Base-by-base conservation (phyloP, 2,329 filamentous ascomycete species). In the Trichothecium sympodiale region DNA sequence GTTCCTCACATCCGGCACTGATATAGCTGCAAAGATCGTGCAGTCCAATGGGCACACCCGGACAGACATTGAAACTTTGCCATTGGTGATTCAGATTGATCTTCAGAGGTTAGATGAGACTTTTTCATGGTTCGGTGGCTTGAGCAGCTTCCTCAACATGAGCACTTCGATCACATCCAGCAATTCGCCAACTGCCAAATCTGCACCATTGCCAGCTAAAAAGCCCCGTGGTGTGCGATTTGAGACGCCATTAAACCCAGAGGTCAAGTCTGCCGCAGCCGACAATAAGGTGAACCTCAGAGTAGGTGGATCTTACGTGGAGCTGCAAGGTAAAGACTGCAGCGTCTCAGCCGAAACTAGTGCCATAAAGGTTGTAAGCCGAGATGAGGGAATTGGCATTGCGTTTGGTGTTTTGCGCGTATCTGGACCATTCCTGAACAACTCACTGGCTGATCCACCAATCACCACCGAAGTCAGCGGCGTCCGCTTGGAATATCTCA, bases 131-230 rank as follows among this genome's bases (percentile, higher is more conserved):
- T 88, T 95, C 57, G 91, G 91, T 26, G 91, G 91, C 0, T 64
- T 98, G 30, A 94, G 88, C 54, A 86, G 87, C 44, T 81, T 98
- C 35, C 64, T 98, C 30, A 93, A 91, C 48, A 74, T 95, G 54
- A 84, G 87, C 42, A 83, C 74, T 40, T 94, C 89, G 0, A 82
- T 94, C 43, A 76, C 80, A 9, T 87, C 83, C 1, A 81, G n/a
- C 74, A 78, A 1, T 61, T 64, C 54, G 3, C 54, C 53, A 2
- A 54, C 60, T 25, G 57, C 58, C 30, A 47, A 47, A 7, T 52
- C 59, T 4, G 47, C 50, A 8, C 61, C 59, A 32, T 63, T 59
- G 34, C 37, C 57, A 16, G 42, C 46, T 3, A 54, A 52, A 25
- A 77, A 70, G 40, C 47, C 69, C 2, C 65, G 67, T 14, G 73